phyloP scores from a whole-genome alignment of 1,284 basidiomycete species.

The Moesziomyces globuligerus region DNA sequence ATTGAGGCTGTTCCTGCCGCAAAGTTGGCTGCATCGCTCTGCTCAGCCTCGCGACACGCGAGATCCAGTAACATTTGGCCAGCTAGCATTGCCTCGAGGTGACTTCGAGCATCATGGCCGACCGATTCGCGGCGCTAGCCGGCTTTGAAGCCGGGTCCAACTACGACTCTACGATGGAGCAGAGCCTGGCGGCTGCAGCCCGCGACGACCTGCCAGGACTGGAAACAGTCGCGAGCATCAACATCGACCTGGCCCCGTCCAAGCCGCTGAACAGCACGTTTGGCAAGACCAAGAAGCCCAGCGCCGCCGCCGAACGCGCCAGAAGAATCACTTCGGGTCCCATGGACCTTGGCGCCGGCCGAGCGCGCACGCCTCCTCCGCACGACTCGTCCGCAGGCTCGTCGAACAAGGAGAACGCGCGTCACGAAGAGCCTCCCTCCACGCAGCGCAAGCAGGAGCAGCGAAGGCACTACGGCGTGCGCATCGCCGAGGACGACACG shows the following conservation, averaged over 20 bases:
- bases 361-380: constrained; percentile 37
- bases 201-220: constrained; percentile 44
- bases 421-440: constrained; percentile 37
- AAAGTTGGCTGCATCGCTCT: too few relatives aligned
- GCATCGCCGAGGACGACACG: constrained; percentile 50
- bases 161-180: constrained; percentile 44
- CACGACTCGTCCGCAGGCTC: constrained; percentile 27
- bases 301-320: constrained; percentile 30
- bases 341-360: constrained; percentile 18
- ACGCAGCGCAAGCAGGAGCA: constrained; percentile 51
- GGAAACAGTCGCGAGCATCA: constrained; percentile 46
- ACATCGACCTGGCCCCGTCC: constrained; percentile 33
- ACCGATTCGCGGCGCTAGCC: constrained; percentile 51
- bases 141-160: constrained; percentile 52
- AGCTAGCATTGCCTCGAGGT: too few relatives aligned
- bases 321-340: constrained; percentile 38
- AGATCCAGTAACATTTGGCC: too few relatives aligned
- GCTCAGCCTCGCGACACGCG: too few relatives aligned
- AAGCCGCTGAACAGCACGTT: constrained; percentile 36
- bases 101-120: constrained; percentile 45
- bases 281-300: constrained; percentile 32
- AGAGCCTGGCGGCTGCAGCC: constrained; percentile 28
- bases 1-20: too few relatives aligned
- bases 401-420: constrained; percentile 31
- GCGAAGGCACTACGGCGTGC: constrained; percentile 46